Base-by-base conservation (phyloP, 139 green algal species). In the Chlorella sp. region DNA sequence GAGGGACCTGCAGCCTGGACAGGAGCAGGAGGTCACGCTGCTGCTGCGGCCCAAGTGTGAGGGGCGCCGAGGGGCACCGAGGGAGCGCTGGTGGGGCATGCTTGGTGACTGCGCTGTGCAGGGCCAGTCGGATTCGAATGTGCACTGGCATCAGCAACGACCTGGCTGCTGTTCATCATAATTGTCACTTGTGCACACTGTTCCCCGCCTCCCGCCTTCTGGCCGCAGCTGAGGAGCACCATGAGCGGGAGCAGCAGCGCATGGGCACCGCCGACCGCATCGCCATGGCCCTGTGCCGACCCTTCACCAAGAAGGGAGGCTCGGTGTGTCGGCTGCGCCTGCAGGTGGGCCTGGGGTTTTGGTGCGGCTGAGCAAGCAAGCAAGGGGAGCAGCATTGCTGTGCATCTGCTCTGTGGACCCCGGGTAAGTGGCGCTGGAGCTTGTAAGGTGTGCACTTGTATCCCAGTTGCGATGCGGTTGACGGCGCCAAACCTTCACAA, bases 231-330 rank as follows among this genome's bases (percentile, higher is more conserved):
- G 30, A 34, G 65, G n/a, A 72, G 65, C 65, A 72, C n/a, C 65
- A 72, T 12, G n/a, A 72, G 65, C 65, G 23, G 13, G 65, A 72
- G 60, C 30, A 72, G 65, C 65, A 44, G 65, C 30, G 65, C 32
- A 23, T 44, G 30, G 30, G 70, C 70, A 7, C 18, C 18, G 39
- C 26, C 18, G 70, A 56, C 70, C 39, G 70, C 11, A 18, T 60
- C 7, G 70, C 70, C 39, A 32, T 78, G 70, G 39, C 70, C 11
- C 21, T 56, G 39, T 39, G 39, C 9, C 25, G 70, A 2, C 70
- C 70, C 25, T 78, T 78, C 39, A 78, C 70, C 0, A 78, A 78
- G 26, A 78, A 78, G 70, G 70, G 70, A 4, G 26, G 13, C 12
- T 44, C 56, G 13, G 12, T 60, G 39, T 78, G 70, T 26, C 26